These are phyloP conservation scores for Mycotypha africana DNA, from an alignment of 371 early-diverging fungal genomes.

Conservation along the genomic window DNA sequence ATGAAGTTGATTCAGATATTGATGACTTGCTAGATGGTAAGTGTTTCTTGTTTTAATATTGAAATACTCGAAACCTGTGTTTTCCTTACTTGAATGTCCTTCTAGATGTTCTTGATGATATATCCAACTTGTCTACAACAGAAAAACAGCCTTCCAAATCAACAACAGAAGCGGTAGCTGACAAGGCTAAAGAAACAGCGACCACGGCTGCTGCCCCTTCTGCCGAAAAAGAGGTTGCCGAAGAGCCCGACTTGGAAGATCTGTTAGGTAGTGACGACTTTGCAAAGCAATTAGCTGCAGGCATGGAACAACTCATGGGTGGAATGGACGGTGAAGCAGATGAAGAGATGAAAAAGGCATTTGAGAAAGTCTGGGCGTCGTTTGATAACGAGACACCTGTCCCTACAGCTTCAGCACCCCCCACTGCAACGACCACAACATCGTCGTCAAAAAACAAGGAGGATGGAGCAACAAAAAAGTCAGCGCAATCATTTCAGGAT, in stretches of 20 bases:
- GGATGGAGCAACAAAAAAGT: background rate
- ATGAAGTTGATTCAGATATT: constrained; percentile 49
- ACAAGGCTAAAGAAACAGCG: constrained; percentile 2
- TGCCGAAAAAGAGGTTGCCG: constrained; percentile 18
- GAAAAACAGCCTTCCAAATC: background rate
- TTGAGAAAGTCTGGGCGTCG: constrained; percentile 58
- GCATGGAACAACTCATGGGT: constrained; percentile 73
- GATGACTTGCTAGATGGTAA: constrained; percentile 64
- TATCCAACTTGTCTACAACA: constrained; percentile 18
- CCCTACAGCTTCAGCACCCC: constrained; percentile 12
- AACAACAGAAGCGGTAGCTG: constrained; percentile 3
- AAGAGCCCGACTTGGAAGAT: constrained; percentile 21
- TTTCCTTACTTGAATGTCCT: too few species aligned
- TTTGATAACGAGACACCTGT: constrained; percentile 34
- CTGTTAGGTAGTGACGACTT: constrained; percentile 67
- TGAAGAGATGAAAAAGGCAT: constrained; percentile 53
- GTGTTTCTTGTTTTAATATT: background rate
- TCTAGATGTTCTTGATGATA: constrained; percentile 51
- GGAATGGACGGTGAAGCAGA: constrained; percentile 39
- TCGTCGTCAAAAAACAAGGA: too few species aligned
- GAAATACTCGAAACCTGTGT: too few species aligned
- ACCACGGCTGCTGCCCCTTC: constrained; percentile 7
- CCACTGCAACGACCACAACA: too few species aligned
- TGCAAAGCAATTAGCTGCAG: constrained; percentile 67
- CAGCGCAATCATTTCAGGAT: constrained; percentile 61